Evolutionary conservation across 2,329 filamentous ascomycete genomes (phyloP), one percentile per base, ranked within the genome.

Genomic region (Corniculantispora saksenae): DNA sequence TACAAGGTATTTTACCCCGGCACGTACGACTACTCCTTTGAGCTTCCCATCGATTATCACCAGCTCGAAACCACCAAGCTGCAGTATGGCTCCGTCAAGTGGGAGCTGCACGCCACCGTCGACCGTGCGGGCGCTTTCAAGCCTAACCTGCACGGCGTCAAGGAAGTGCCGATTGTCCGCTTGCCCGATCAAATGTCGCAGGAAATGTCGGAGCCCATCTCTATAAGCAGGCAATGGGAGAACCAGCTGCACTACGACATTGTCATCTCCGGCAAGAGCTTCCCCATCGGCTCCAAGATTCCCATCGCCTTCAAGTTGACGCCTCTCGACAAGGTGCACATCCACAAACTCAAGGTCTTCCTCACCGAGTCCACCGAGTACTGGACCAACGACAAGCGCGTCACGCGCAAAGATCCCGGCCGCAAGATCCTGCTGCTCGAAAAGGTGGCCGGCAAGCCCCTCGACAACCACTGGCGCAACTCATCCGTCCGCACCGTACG

Each of bases 241-340:
- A 93, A 97, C 70, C 94, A 97, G 73, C 82, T 97, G 38, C 93
- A 96, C 73, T 97, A 97, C 78, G 94, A 97, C 72, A 97, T 97
- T 70, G 90, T 97, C 74, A 97, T 97, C 63, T 97, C 93, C 1
- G 94, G 94, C 63, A 97, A 97, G 82, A 96, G 93, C 0, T 97
- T 97, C 66, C 92, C 94, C 0, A 86, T 97, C 23, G 94, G 94
- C 19, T 86, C 91, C 47, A 91, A 91, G 71, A 92, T 97, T 19
- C 94, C 94, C 1, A 95, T 97, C 66, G 93, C 93, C 1, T 97
- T 97, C 82, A 97, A 97, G 77, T 83, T 97, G 69, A 97, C 93
- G 0, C 94, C 94, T 0, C 80, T 97, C 25, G 93, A 94, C 66
- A 97, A 97, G 80, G 93, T 97, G 8, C 92, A 96, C 75, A 92